A percentile compares a stretch with the other conserved stretches of the same genome.
These are phyloP conservation scores for Ceratocystis lukuohia DNA, from an alignment of 2,329 filamentous ascomycete species.

Conservation along the genomic window DNA sequence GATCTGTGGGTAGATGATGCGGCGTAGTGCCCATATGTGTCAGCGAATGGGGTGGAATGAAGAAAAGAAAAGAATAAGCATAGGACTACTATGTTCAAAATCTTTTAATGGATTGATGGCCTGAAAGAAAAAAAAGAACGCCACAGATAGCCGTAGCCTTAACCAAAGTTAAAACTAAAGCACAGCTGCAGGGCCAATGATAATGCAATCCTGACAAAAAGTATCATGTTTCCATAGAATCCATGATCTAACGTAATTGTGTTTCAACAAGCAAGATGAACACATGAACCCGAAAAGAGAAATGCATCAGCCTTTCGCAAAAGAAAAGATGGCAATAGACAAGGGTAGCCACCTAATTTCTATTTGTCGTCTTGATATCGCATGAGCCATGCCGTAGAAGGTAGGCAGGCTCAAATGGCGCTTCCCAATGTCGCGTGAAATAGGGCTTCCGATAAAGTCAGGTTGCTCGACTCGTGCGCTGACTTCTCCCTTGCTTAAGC, in stretches of 20 bases:
- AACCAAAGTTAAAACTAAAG: neutral
- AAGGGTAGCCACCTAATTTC: neutral
- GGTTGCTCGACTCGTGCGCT: neutral
- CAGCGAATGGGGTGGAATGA: neutral
- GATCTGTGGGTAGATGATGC: slow-evolving; percentile 18
- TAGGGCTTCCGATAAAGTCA: neutral
- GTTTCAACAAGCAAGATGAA: neutral
- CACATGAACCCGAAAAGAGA: neutral
- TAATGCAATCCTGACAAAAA: neutral
- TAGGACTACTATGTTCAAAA: neutral
- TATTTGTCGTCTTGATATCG: neutral
- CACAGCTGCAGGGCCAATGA: neutral
- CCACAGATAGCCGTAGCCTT: no score
- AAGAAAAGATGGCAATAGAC: neutral
- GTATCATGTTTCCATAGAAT: neutral
- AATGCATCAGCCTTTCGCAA: neutral
- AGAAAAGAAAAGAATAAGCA: neutral
- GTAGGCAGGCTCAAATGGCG: neutral
- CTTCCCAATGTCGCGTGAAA: neutral
- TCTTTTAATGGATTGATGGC: neutral
- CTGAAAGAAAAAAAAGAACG: neutral
- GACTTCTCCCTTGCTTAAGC: neutral
- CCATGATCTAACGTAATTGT: neutral
- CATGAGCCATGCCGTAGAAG: neutral
- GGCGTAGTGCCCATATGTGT: slow-evolving; percentile 35